phyloP scores from a whole-genome alignment of 768 basidiomycete species.

The Mycena galericulata region DNA sequence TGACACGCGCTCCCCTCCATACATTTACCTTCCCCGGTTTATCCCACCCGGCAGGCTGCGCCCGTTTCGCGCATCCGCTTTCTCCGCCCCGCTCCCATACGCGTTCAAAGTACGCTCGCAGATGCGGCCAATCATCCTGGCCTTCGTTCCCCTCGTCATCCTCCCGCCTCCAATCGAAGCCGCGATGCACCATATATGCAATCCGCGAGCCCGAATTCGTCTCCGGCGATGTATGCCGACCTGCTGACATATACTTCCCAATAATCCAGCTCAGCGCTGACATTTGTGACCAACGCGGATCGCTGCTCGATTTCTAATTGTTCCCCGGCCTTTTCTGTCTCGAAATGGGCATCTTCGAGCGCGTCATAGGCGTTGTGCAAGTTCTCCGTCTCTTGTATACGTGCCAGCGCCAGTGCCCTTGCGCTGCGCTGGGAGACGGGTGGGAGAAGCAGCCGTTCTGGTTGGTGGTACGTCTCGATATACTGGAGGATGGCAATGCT shows the following conservation, averaged over 20 bases:
- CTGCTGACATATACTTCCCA: conserved; percentile 40
- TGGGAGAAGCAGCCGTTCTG: conserved; percentile 38
- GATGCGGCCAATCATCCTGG: conserved; percentile 37
- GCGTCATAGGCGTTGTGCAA: conserved; percentile 41
- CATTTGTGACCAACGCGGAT: conserved; percentile 29
- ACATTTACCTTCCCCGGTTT: conserved; percentile 38
- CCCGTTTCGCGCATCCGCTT: conserved; percentile 39
- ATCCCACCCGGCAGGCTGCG: conserved; percentile 42
- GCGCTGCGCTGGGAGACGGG: conserved; percentile 31
- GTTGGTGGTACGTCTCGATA: conserved; percentile 41
- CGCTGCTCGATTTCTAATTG: conserved; percentile 29
- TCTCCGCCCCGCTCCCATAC: conserved; percentile 40
- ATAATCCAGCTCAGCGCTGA: conserved; percentile 41
- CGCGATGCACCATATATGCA: conserved; percentile 45
- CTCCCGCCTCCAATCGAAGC: conserved; percentile 37
- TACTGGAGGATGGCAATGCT: conserved; percentile 47
- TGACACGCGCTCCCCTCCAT: conserved; percentile 16
- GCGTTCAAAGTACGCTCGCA: conserved; percentile 39
- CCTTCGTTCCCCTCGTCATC: not conserved
- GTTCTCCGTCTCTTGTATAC: conserved; percentile 45
- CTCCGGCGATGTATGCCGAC: conserved; percentile 39
- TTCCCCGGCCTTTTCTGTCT: conserved; percentile 31
- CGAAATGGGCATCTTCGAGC: conserved; percentile 43
- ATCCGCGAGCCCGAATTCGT: conserved; percentile 41
- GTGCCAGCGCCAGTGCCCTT: conserved; percentile 35